phyloP scores from a whole-genome alignment of 352 stramenopile genomes.

The Phytopythium ostracodes region DNA sequence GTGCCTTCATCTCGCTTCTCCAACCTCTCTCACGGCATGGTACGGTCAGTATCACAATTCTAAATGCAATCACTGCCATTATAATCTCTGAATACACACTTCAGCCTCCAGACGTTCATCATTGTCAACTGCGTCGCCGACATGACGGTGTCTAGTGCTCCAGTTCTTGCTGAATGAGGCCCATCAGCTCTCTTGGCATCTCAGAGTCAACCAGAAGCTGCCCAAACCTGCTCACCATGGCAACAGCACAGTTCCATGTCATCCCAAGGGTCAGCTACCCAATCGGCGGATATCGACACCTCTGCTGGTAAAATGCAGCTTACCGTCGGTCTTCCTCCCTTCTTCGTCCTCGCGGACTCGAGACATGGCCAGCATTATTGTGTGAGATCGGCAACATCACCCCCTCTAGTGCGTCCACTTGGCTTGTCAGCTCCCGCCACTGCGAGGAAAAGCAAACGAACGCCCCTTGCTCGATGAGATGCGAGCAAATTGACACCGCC shows the following conservation, averaged over 20 bases:
- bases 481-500: conserved; percentile 24
- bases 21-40: too few species aligned
- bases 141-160: background rate
- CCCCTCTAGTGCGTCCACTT: conserved; percentile 6
- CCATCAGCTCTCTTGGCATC: conserved; percentile 30
- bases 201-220: conserved; percentile 21
- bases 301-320: too few species aligned
- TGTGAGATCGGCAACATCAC: background rate
- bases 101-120: background rate
- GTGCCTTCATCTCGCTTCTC: too few species aligned
- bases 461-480: conserved; percentile 23
- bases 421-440: conserved; percentile 24
- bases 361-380: background rate
- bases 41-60: background rate
- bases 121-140: background rate
- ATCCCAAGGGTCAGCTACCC: background rate
- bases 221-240: conserved; percentile 16
- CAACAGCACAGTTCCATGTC: background rate
- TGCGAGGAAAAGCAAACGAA: conserved; percentile 27
- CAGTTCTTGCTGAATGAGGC: conserved; percentile 21
- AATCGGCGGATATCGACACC: too few species aligned
- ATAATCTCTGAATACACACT: background rate
- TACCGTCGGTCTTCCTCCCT: conserved; percentile 1
- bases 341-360: background rate
- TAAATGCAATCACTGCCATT: too few species aligned